Evolutionary conservation across 495 filamentous ascomycete species (phyloP).

Genomic region (Penicillium roqueforti): DNA sequence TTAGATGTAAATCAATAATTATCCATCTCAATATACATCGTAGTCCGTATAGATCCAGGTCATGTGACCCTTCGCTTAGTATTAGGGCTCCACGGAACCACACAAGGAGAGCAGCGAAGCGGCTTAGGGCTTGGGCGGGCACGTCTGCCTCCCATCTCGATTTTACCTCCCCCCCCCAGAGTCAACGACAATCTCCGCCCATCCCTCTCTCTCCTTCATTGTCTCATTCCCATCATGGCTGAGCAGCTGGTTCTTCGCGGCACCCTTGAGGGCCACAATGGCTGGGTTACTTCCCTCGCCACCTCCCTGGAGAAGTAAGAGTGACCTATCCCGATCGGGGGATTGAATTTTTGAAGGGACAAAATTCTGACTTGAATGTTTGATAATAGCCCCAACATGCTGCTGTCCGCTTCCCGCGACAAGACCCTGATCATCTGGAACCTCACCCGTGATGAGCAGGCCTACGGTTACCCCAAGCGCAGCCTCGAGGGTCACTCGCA

Average conservation of each 20-base stretch:
- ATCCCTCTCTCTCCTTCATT: slow-evolving; percentile 43
- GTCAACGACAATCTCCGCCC: slow-evolving; percentile 48
- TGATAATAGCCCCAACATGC: slow-evolving; percentile 91
- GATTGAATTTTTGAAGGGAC: slow-evolving; percentile 26
- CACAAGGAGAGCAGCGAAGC: slow-evolving; percentile 36
- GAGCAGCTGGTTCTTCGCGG: slow-evolving; percentile 97
- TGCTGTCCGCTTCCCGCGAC: slow-evolving; percentile 94
- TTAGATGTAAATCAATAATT: background rate
- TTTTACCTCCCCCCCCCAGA: slow-evolving; percentile 44
- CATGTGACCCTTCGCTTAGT: slow-evolving; percentile 37
- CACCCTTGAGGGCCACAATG: slow-evolving; percentile 92
- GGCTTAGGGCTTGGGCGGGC: slow-evolving; percentile 40
- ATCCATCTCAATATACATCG: background rate
- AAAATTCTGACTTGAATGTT: slow-evolving; percentile 35
- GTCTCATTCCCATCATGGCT: slow-evolving; percentile 63
- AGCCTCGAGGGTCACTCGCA: slow-evolving; percentile 97
- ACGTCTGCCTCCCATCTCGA: slow-evolving; percentile 38
- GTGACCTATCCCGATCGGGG: slow-evolving; percentile 21
- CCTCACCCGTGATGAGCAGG: slow-evolving; percentile 95
- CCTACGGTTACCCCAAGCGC: slow-evolving; percentile 98
- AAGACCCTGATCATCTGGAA: slow-evolving; percentile 99
- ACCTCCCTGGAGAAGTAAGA: slow-evolving; percentile 98
- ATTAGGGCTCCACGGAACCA: slow-evolving; percentile 37
- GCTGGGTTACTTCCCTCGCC: slow-evolving; percentile 74
- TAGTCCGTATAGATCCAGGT: slow-evolving; percentile 1